These are phyloP conservation scores for Sphaerulina musiva DNA, from an alignment of 2,329 filamentous ascomycete species.

Conservation along the genomic window DNA sequence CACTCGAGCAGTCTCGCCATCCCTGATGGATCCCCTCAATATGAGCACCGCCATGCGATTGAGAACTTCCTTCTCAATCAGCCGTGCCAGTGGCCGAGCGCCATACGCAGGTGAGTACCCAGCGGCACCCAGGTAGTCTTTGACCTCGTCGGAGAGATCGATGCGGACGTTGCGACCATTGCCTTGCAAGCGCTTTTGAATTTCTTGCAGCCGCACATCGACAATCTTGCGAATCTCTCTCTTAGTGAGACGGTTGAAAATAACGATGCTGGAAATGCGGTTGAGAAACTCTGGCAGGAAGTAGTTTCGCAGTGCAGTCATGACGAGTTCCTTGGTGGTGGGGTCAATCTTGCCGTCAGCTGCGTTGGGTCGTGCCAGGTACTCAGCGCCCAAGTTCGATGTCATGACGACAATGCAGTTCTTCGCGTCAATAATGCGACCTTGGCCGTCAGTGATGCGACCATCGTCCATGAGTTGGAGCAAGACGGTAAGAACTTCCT, in stretches of 20 bases:
- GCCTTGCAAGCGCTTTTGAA: slow-evolving; percentile 79
- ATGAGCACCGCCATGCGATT: slow-evolving; percentile 90
- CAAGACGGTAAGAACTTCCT: slow-evolving; percentile 92
- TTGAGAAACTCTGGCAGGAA: slow-evolving; percentile 99
- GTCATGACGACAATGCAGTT: slow-evolving; percentile 99
- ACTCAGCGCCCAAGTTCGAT: slow-evolving; percentile 92
- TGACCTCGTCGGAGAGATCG: slow-evolving; percentile 73
- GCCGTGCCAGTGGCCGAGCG: slow-evolving; percentile 74
- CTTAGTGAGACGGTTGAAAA: slow-evolving; percentile 93
- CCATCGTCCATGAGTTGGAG: slow-evolving; percentile 99
- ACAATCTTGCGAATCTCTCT: slow-evolving; percentile 92
- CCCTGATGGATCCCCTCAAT: slow-evolving; percentile 72
- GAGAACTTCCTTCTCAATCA: slow-evolving; percentile 96
- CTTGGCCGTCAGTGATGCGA: slow-evolving; percentile 96
- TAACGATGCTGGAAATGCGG: slow-evolving; percentile 90
- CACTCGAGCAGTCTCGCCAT: slow-evolving; percentile 77
- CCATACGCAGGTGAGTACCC: slow-evolving; percentile 96
- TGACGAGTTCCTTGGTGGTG: slow-evolving; percentile 80
- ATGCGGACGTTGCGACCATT: slow-evolving; percentile 86
- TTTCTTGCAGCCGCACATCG: slow-evolving; percentile 77
- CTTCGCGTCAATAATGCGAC: slow-evolving; percentile 84
- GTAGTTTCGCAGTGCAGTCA: slow-evolving; percentile 84
- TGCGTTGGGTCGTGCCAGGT: slow-evolving; percentile 69
- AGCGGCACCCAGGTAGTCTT: slow-evolving; percentile 83
- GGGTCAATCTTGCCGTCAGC: slow-evolving; percentile 80